phyloP scores from a whole-genome alignment of 305 asterid genomes.

The Fraxinus platypoda region DNA sequence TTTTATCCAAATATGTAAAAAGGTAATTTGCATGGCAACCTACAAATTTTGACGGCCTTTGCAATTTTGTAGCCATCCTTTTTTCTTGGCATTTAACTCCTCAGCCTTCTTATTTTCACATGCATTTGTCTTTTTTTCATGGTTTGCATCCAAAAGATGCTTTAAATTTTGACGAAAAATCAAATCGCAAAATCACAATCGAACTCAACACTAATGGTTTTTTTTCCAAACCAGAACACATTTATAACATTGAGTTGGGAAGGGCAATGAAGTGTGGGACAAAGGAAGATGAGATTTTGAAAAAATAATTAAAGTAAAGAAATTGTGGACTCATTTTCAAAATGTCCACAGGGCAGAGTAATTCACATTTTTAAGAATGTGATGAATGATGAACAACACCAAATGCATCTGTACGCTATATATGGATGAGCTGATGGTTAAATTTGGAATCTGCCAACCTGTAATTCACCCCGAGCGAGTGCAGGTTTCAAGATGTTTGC shows the following conservation, averaged over 20 bases:
- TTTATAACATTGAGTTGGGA: not conserved
- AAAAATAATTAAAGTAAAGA: not conserved
- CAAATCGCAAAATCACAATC: not conserved
- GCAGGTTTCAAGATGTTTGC: slow-evolving; percentile 98
- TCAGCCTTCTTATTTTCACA: too few species aligned
- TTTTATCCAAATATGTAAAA: too few species aligned
- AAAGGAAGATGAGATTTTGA: not conserved
- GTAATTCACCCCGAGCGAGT: slow-evolving; percentile 93
- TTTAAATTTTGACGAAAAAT: too few species aligned
- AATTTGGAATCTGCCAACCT: slow-evolving; percentile 39
- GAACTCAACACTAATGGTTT: not conserved
- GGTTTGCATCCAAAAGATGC: too few species aligned
- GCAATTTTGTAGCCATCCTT: too few species aligned
- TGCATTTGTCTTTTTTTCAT: too few species aligned
- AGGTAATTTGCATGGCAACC: too few species aligned
- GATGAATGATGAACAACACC: not conserved
- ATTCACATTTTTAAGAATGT: not conserved
- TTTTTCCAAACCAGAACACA: not conserved
- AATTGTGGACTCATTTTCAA: not conserved
- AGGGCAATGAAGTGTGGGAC: not conserved
- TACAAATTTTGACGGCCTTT: too few species aligned
- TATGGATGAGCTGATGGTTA: not conserved
- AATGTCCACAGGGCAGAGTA: not conserved
- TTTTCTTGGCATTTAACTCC: too few species aligned
- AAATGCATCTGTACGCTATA: not conserved